Conservation (phyloP, 1,284 basidiomycete species). For the Apiotrichum domesticum region DNA sequence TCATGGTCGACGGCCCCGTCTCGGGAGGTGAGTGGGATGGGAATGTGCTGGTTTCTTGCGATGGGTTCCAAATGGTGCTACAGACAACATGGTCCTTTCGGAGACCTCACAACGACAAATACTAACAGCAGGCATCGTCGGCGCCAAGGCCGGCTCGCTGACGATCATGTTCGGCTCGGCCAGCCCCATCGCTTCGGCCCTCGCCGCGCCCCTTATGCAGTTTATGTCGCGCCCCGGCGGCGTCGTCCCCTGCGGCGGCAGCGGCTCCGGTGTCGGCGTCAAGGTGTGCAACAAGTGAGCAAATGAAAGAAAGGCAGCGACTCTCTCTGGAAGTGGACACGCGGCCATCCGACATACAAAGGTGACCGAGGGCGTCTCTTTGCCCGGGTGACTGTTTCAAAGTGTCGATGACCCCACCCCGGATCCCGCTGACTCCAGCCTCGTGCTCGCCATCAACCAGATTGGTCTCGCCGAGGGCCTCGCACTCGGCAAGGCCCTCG, state of each 20-base stretch:
- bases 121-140: conserved; percentile 27
- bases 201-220: conserved; percentile 36
- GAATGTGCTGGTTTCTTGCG: neutral
- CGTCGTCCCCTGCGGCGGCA: conserved; percentile 37
- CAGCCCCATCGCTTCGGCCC: conserved; percentile 18
- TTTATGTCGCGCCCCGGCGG: conserved; percentile 36
- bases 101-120: too few relatives aligned
- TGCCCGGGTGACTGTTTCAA: too few relatives aligned
- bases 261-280: conserved; percentile 39
- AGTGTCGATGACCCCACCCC: too few relatives aligned
- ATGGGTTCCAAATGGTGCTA: too few relatives aligned
- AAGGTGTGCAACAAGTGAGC: conserved; percentile 45
- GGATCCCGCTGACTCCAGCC: conserved; percentile 16
- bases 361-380: too few relatives aligned
- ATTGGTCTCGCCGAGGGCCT: conserved; percentile 43
- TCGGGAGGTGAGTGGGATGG: conserved; percentile 32
- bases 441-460: conserved; percentile 44
- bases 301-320: too few relatives aligned
- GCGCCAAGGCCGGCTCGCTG: conserved; percentile 32
- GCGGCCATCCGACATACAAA: too few relatives aligned
- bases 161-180: conserved; percentile 44
- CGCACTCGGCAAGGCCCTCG: conserved; percentile 33
- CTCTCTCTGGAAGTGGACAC: too few relatives aligned
- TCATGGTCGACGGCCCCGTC: conserved; percentile 43
- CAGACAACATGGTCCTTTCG: too few relatives aligned